A percentile compares a stretch with the other conserved stretches of the same genome.
Conservation (phyloP, 2,329 filamentous ascomycete genomes). For the Zymoseptoria crescenta region DNA sequence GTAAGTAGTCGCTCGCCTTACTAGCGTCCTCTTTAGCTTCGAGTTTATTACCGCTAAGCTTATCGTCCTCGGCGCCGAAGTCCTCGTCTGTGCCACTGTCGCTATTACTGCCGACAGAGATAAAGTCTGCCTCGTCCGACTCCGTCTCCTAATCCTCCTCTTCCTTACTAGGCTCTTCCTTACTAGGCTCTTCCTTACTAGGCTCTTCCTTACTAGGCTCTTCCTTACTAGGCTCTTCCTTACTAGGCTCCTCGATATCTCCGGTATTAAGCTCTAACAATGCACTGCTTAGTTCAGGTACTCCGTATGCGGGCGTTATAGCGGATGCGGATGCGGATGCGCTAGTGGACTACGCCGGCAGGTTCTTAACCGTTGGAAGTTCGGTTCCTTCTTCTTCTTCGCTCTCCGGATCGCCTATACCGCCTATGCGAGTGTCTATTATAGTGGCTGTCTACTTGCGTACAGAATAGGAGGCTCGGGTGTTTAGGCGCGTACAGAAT, state of each 20-base stretch:
- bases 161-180: no score
- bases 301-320: not conserved
- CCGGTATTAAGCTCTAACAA: not conserved
- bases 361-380: not conserved
- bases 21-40: no score
- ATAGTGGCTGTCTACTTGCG: not conserved
- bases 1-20: no score
- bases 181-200: no score
- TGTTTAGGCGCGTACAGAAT: no score
- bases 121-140: not conserved
- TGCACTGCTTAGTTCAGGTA: not conserved
- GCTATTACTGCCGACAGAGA: not conserved
- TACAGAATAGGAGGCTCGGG: not conserved
- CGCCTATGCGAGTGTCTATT: not conserved
- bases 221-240: no score
- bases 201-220: no score
- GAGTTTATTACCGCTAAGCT: not conserved
- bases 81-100: not conserved
- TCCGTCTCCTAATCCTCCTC: not conserved
- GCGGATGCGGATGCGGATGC: no score
- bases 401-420: not conserved
- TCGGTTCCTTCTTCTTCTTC: not conserved
- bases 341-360: not conserved
- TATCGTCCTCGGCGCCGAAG: not conserved
- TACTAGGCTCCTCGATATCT: not conserved